phyloP scores from a whole-genome alignment of 169 alveolate species.

The Plasmodium adleri region DNA sequence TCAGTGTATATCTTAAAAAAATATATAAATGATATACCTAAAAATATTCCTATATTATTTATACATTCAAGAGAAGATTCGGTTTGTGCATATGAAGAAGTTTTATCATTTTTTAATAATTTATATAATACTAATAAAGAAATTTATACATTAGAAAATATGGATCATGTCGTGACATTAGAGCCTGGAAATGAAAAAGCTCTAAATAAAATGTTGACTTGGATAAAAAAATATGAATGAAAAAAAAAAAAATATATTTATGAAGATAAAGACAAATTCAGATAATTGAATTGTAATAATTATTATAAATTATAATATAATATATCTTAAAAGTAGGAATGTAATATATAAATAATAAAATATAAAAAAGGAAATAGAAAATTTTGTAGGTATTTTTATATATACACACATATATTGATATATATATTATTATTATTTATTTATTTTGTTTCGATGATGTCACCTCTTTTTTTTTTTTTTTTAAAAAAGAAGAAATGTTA shows the following conservation, averaged over 20 bases:
- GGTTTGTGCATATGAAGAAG: constrained; percentile 19
- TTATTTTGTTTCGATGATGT: no score
- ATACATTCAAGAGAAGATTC: constrained; percentile 18
- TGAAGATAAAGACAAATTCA: no score
- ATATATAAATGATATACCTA: constrained; percentile 7
- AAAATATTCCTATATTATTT: constrained; percentile 23
- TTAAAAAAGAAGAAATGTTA: no score
- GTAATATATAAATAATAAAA: no score
- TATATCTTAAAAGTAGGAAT: no score
- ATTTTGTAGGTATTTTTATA: no score
- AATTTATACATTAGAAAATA: constrained; percentile 10
- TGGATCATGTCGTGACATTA: constrained; percentile 6
- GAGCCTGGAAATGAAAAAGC: constrained; percentile 30
- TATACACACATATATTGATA: no score
- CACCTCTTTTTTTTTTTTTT: no score
- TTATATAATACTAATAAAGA: constrained; percentile 14
- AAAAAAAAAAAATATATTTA: neutral
- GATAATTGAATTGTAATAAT: no score
- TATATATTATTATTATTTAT: no score
- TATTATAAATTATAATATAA: no score
- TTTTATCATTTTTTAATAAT: constrained; percentile 16
- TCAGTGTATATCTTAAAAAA: constrained; percentile 17
- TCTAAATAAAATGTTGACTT: constrained; percentile 12
- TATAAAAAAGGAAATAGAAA: no score
- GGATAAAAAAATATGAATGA: constrained; percentile 5